Conservation (phyloP, 176 grass and related monocot genomes). For the Melocanna baccifera region DNA sequence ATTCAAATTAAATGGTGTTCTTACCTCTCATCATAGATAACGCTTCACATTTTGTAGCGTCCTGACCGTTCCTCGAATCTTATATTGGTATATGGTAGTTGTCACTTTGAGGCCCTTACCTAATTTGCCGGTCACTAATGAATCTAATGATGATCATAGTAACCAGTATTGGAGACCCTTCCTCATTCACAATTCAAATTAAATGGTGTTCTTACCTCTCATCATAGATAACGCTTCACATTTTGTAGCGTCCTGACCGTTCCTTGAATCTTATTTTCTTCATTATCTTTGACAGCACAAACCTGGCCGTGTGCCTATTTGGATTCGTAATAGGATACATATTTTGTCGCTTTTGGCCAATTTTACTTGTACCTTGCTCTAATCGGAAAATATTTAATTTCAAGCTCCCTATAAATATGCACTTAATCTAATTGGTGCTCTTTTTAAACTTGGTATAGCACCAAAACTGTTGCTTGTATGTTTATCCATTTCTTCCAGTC, state of each 20-base stretch:
- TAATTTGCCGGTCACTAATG: background rate
- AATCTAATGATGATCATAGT: background rate
- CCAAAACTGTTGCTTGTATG: background rate
- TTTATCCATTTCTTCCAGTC: background rate
- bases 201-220: too few species aligned
- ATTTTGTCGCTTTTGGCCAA: background rate
- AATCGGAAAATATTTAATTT: background rate
- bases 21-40: background rate
- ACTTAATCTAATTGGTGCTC: background rate
- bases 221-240: background rate
- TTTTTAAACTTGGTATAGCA: background rate
- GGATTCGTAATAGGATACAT: background rate
- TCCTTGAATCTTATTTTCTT: background rate
- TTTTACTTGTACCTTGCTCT: background rate
- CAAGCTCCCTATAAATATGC: background rate
- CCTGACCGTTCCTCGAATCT: background rate
- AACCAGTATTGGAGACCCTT: background rate
- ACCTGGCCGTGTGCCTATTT: background rate
- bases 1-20: background rate
- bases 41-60: background rate
- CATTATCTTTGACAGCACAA: background rate
- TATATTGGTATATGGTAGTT: background rate
- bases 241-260: background rate
- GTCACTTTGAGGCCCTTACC: background rate
- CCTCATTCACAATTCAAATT: background rate